Evolutionary conservation across 2,329 filamentous ascomycete species (phyloP).

Genomic region (Sporothrix brunneoviolacea): DNA sequence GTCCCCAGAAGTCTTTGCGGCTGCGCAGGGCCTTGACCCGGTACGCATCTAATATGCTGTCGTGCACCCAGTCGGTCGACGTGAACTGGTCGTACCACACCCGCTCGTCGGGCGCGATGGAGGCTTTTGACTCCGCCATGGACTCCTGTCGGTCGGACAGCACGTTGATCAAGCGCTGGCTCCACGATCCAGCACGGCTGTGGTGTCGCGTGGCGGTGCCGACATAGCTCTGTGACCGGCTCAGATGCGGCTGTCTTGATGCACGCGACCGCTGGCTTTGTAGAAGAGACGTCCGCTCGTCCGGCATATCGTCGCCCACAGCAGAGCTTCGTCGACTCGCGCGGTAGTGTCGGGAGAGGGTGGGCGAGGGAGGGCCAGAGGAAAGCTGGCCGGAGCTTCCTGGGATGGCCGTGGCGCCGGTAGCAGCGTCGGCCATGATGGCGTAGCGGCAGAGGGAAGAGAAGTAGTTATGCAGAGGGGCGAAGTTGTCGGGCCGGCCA

Average conservation of each 20-base stretch:
- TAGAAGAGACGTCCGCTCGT: slow-evolving; percentile 27
- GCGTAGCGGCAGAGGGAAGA: too few relatives aligned
- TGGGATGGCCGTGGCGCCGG: not conserved
- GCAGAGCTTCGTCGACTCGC: slow-evolving; percentile 21
- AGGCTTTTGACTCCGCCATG: slow-evolving; percentile 58
- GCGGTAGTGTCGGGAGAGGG: slow-evolving; percentile 16
- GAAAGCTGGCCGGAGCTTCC: slow-evolving; percentile 14
- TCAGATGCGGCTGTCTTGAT: slow-evolving; percentile 19
- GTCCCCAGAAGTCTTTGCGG: slow-evolving; percentile 79
- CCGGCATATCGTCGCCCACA: slow-evolving; percentile 21
- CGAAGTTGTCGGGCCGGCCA: too few relatives aligned
- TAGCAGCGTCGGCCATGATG: slow-evolving; percentile 10
- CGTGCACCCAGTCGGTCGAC: slow-evolving; percentile 96
- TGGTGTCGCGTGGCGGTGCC: slow-evolving; percentile 38
- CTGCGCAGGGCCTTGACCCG: slow-evolving; percentile 76
- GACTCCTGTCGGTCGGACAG: slow-evolving; percentile 52
- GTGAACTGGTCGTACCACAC: slow-evolving; percentile 99
- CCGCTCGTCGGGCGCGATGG: slow-evolving; percentile 67
- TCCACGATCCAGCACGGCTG: slow-evolving; percentile 52
- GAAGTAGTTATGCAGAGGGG: too few relatives aligned
- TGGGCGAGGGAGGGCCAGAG: slow-evolving; percentile 27
- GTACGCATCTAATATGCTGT: slow-evolving; percentile 90
- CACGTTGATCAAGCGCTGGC: slow-evolving; percentile 55
- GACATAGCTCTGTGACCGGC: slow-evolving; percentile 26
- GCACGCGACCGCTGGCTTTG: slow-evolving; percentile 18